Percentiles rank a stretch among this genome's conserved stretches.
phyloP scores from a whole-genome alignment of 306 rosid species.

The Acmispon strigosus region DNA sequence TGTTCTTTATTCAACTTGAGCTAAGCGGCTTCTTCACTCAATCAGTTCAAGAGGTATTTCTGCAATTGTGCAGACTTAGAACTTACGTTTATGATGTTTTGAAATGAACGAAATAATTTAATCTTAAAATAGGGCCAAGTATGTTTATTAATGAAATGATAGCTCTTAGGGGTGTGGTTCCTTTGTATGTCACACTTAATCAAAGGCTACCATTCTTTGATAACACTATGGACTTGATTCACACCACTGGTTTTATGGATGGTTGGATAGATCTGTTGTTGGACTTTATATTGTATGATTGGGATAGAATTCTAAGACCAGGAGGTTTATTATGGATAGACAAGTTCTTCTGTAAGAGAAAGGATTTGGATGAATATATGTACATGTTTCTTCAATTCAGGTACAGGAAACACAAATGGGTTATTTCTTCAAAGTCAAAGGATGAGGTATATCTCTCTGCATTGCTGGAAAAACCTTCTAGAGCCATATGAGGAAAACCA shows the following conservation, averaged over 20 bases:
- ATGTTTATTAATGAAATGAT: conserved; percentile 83
- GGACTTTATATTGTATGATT: conserved; percentile 80
- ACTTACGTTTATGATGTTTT: no score
- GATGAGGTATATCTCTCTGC: conserved; percentile 82
- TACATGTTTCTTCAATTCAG: conserved; percentile 93
- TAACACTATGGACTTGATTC: conserved; percentile 87
- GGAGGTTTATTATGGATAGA: conserved; percentile 89
- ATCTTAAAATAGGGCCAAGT: no score
- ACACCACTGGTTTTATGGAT: conserved; percentile 69
- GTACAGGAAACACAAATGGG: conserved; percentile 88
- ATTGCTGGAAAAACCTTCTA: conserved; percentile 84
- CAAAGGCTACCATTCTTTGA: conserved; percentile 85
- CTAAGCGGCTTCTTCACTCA: no score
- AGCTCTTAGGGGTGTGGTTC: conserved; percentile 81
- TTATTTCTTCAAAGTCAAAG: conserved; percentile 61
- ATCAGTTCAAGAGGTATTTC: no score
- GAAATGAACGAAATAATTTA: no score
- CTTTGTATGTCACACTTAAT: conserved; percentile 62
- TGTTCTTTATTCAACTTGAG: no score
- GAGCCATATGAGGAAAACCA: conserved; percentile 53
- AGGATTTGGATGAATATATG: conserved; percentile 79
- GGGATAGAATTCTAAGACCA: conserved; percentile 83
- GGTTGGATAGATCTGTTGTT: conserved; percentile 84
- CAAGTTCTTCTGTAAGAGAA: conserved; percentile 57
- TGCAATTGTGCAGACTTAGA: no score